phyloP scores from a whole-genome alignment of 305 asterid species.

The Rubia occidens region DNA sequence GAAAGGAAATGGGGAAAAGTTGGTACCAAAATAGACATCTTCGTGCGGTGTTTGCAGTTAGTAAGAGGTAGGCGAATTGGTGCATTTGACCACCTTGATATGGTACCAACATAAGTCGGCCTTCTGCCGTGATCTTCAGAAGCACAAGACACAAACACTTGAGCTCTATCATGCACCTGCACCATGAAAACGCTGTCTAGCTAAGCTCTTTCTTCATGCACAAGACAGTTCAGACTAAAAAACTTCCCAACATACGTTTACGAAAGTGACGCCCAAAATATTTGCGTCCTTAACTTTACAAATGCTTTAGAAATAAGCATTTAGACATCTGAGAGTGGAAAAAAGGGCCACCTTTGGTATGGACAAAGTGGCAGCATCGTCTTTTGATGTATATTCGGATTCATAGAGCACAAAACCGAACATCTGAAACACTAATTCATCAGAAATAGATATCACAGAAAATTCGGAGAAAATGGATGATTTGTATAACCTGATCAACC shows the following conservation, averaged over 20 bases:
- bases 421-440: constrained; percentile 48
- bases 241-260: too few relatives aligned
- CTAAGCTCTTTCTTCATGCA: neutral
- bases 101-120: constrained; percentile 55
- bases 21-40: constrained; percentile 60
- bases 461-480: neutral
- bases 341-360: constrained; percentile 58
- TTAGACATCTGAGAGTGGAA: constrained; percentile 6
- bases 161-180: constrained; percentile 97
- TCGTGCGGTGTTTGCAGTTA: constrained; percentile 37
- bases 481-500: constrained; percentile 27
- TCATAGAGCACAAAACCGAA: constrained; percentile 67
- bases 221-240: too few relatives aligned
- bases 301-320: neutral
- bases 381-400: constrained; percentile 52
- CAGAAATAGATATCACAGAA: constrained; percentile 12
- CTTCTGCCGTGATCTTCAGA: constrained; percentile 34
- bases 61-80: constrained; percentile 52
- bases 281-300: neutral
- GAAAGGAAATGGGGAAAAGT: constrained; percentile 5
- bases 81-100: constrained; percentile 59
- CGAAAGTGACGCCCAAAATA: neutral
- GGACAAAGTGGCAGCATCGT: constrained; percentile 40
- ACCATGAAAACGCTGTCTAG: constrained; percentile 7
- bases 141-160: constrained; percentile 68